phyloP scores from a whole-genome alignment of 768 basidiomycete species.

The Tremella yokohamensis region DNA sequence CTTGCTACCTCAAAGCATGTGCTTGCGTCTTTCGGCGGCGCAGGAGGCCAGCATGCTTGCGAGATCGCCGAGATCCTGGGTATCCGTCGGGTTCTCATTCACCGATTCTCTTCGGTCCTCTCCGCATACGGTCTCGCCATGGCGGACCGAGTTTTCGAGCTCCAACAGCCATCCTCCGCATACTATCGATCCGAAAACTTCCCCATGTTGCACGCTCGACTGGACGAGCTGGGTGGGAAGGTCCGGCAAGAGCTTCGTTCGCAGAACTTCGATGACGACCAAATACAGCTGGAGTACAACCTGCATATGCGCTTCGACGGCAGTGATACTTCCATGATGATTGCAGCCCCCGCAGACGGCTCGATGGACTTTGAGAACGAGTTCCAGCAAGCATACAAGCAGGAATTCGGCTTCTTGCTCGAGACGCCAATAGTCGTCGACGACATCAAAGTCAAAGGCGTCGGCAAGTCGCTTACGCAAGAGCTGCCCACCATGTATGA shows the following conservation, averaged over 20 bases:
- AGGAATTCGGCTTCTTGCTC: conserved; percentile 86
- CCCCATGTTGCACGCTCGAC: not conserved
- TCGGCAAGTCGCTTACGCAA: conserved; percentile 54
- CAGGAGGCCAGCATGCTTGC: conserved; percentile 48
- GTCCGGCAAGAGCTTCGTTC: not conserved
- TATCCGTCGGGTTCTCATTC: conserved; percentile 14
- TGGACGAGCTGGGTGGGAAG: not conserved
- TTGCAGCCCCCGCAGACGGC: conserved; percentile 42
- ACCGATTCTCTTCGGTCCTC: conserved; percentile 68
- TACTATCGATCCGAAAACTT: not conserved
- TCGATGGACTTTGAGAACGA: conserved; percentile 67
- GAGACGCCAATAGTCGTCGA: conserved; percentile 86
- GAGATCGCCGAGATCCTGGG: conserved; percentile 34
- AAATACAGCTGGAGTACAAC: conserved; percentile 69
- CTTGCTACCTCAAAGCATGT: conserved; percentile 73
- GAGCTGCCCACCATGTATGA: conserved; percentile 2
- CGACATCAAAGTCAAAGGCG: conserved; percentile 89
- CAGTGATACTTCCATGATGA: conserved; percentile 80
- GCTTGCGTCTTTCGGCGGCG: conserved; percentile 45
- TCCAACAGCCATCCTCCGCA: conserved; percentile 1
- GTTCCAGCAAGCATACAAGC: conserved; percentile 74
- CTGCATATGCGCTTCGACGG: conserved; percentile 49
- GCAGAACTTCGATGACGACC: conserved; percentile 52
- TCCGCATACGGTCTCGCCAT: conserved; percentile 83
- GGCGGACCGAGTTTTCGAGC: conserved; percentile 48